Evolutionary conservation across 495 filamentous ascomycete species (phyloP).

Genomic region (Aspergillus cristatus): DNA sequence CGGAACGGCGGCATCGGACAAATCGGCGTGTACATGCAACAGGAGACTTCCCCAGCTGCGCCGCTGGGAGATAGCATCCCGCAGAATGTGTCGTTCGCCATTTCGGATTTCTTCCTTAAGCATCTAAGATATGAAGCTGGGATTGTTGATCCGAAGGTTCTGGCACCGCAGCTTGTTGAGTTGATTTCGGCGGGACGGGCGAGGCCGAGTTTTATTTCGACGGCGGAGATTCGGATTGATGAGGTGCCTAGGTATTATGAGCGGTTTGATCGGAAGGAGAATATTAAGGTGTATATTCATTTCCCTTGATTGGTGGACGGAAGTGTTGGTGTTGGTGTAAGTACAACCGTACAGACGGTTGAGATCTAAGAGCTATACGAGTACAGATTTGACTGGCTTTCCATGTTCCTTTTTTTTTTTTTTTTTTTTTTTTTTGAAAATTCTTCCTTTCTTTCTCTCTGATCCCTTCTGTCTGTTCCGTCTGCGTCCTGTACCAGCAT

Average conservation of each 20-base stretch:
- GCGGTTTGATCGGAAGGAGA: background rate
- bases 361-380: too few relatives aligned
- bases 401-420: too few relatives aligned
- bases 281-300: background rate
- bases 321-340: too few relatives aligned
- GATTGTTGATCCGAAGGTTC: background rate
- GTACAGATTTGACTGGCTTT: too few relatives aligned
- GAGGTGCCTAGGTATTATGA: background rate
- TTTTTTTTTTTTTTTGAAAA: too few relatives aligned
- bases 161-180: background rate
- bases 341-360: too few relatives aligned
- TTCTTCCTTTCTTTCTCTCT: too few relatives aligned
- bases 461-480: too few relatives aligned
- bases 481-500: too few relatives aligned
- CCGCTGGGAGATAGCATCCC: background rate
- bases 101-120: background rate
- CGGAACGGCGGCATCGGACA: background rate
- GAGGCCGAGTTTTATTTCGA: background rate
- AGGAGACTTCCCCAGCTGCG: background rate
- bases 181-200: background rate
- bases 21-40: background rate
- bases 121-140: background rate
- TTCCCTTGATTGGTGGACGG: background rate
- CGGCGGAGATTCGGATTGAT: background rate
- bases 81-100: background rate